Evolutionary conservation across 495 filamentous ascomycete genomes (phyloP).

Genomic region (Trichoderma virens): DNA sequence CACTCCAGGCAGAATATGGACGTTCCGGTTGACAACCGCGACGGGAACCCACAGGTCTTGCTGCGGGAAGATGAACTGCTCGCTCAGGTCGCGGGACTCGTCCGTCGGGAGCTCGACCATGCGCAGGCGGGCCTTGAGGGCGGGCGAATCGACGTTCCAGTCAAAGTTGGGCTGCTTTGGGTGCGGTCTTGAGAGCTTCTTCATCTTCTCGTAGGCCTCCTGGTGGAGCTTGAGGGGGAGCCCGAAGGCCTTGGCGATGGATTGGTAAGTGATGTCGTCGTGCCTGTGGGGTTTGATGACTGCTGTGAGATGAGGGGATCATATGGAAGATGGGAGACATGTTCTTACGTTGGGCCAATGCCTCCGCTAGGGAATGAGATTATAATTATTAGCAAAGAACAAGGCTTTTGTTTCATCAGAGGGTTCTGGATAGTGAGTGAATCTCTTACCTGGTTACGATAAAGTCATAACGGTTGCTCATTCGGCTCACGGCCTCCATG

Average conservation of each 20-base stretch:
- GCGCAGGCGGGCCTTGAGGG: constrained; percentile 68
- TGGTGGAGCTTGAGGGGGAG: constrained; percentile 70
- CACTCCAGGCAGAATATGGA: constrained; percentile 89
- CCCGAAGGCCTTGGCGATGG: constrained; percentile 82
- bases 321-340: background rate
- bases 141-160: constrained; percentile 76
- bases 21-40: constrained; percentile 77
- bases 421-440: background rate
- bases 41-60: constrained; percentile 88
- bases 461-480: constrained; percentile 85
- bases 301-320: constrained; percentile 15
- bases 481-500: constrained; percentile 72
- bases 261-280: constrained; percentile 95
- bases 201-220: constrained; percentile 73
- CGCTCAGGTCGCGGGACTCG: constrained; percentile 44
- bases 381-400: background rate
- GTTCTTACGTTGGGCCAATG: constrained; percentile 81
- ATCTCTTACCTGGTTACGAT: constrained; percentile 64
- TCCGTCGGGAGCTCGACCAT: constrained; percentile 87
- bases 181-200: constrained; percentile 62
- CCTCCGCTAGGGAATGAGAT: constrained; percentile 55
- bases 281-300: constrained; percentile 47
- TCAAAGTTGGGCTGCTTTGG: constrained; percentile 67
- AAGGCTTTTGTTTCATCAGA: background rate
- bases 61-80: constrained; percentile 68